phyloP scores from a whole-genome alignment of 2,329 filamentous ascomycete genomes.

The Zasmidium angulare region DNA sequence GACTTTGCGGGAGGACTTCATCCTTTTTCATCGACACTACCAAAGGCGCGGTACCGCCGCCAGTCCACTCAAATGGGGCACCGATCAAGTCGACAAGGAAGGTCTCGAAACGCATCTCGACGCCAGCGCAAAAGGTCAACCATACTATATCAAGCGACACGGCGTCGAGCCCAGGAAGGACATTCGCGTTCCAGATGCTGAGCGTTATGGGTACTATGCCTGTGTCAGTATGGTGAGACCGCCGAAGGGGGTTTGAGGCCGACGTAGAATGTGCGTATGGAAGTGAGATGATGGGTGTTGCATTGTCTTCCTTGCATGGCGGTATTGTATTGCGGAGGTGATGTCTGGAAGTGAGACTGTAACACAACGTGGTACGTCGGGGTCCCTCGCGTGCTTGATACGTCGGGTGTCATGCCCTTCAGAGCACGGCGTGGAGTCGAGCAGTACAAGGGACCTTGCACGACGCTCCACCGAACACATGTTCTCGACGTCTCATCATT shows the following conservation, averaged over 20 bases:
- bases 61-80: not conserved
- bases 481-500: not conserved
- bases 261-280: not conserved
- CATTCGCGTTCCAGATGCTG: not conserved
- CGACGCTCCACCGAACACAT: not conserved
- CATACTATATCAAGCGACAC: not conserved
- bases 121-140: not conserved
- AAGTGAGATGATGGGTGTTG: not conserved
- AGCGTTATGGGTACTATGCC: not conserved
- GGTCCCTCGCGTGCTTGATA: constrained; percentile 1
- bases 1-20: too few species aligned
- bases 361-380: not conserved
- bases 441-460: not conserved
- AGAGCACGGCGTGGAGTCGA: not conserved
- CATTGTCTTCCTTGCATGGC: not conserved
- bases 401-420: not conserved
- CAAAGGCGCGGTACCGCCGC: not conserved
- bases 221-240: not conserved
- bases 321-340: not conserved
- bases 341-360: not conserved
- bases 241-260: not conserved
- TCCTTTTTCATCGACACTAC: too few species aligned
- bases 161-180: not conserved
- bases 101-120: not conserved
- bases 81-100: not conserved